phyloP scores from a whole-genome alignment of 805 yeast genomes.

The Nadsonia fulvescens region DNA sequence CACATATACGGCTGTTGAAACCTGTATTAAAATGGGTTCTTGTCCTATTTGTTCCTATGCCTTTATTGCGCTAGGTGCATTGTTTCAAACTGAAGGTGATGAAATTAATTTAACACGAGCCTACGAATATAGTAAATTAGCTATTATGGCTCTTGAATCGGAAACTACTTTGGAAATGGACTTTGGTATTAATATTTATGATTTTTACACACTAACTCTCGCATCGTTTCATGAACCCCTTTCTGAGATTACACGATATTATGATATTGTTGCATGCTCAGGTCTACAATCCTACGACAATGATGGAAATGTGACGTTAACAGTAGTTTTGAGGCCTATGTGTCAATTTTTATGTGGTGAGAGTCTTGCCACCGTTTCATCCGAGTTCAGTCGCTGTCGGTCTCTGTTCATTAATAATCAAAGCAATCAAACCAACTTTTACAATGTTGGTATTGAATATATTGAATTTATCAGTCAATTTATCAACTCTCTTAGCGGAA shows the following conservation, averaged over 20 bases:
- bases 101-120: slow-evolving; percentile 21
- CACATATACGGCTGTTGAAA: slow-evolving; percentile 19
- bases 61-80: slow-evolving; percentile 22
- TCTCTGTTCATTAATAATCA: no score
- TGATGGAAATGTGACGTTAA: slow-evolving; percentile 11
- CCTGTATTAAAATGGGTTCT: slow-evolving; percentile 24
- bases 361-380: slow-evolving; percentile 9
- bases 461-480: no score
- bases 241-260: slow-evolving; percentile 17
- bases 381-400: no score
- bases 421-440: no score
- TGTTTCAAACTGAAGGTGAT: slow-evolving; percentile 16
- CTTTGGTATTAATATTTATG: slow-evolving; percentile 23
- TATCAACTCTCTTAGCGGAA: no score
- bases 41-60: slow-evolving; percentile 24
- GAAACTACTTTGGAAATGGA: slow-evolving; percentile 20
- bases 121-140: slow-evolving; percentile 24
- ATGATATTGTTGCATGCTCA: slow-evolving; percentile 11
- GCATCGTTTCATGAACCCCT: slow-evolving; percentile 27
- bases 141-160: slow-evolving; percentile 21
- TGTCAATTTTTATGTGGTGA: slow-evolving; percentile 13
- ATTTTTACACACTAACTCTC: slow-evolving; percentile 23
- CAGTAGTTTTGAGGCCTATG: slow-evolving; percentile 11
- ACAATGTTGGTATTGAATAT: no score
- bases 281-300: slow-evolving; percentile 12